Percentiles rank a stretch among this genome's conserved stretches.
These are phyloP conservation scores for Podaxis sp. DNA, from an alignment of 768 basidiomycete species.

Conservation along the genomic window DNA sequence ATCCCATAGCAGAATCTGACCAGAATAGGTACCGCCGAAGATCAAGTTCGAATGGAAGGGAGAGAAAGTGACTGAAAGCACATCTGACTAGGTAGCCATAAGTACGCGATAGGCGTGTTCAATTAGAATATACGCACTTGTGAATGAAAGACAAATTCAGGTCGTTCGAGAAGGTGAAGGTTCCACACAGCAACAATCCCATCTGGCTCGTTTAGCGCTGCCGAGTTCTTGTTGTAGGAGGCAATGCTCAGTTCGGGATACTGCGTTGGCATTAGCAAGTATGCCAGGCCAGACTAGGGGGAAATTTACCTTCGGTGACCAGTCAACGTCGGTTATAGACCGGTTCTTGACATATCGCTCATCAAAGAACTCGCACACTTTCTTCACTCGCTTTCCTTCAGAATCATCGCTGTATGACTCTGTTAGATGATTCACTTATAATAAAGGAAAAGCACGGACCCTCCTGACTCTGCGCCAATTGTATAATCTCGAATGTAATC, in stretches of 20 bases:
- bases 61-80: conserved; percentile 94
- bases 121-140: conserved; percentile 60
- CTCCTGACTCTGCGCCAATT: conserved; percentile 80
- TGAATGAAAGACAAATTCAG: conserved; percentile 98
- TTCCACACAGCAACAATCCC: conserved; percentile 99
- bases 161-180: conserved; percentile 88
- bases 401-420: conserved; percentile 69
- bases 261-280: conserved; percentile 36
- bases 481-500: conserved; percentile 98
- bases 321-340: conserved; percentile 95
- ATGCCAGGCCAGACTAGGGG: background rate
- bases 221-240: conserved; percentile 96
- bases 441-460: conserved; percentile 45
- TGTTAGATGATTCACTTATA: background rate
- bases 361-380: conserved; percentile 93
- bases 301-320: conserved; percentile 86
- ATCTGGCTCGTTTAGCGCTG: conserved; percentile 92
- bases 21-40: conserved; percentile 99
- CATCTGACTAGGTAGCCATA: conserved; percentile 73
- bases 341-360: conserved; percentile 90
- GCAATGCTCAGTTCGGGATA: conserved; percentile 95
- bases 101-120: background rate
- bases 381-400: conserved; percentile 86
- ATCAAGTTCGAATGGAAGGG: conserved; percentile 97
- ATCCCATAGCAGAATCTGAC: conserved; percentile 98